phyloP scores from a whole-genome alignment of 257 asterid species.

The Gardenia jasminoides region DNA sequence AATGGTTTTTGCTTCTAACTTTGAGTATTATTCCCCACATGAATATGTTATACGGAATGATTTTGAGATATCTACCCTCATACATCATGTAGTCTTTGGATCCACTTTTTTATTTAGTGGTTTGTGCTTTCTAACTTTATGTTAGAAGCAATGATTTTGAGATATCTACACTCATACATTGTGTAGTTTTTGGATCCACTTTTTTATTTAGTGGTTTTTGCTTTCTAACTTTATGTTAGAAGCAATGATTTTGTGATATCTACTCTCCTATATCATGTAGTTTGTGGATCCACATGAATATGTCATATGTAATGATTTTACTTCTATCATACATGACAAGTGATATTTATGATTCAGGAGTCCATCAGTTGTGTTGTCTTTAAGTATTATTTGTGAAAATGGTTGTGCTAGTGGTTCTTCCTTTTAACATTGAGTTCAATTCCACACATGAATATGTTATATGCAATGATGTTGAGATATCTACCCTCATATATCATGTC shows the following conservation, averaged over 20 bases:
- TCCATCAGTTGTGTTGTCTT: constrained; percentile 8
- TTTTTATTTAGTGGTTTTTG: not conserved
- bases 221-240: not conserved
- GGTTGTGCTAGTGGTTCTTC: not conserved
- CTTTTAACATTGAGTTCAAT: constrained; percentile 3
- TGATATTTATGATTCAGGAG: constrained; percentile 28
- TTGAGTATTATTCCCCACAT: not conserved
- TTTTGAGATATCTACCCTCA: not conserved
- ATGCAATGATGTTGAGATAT: not conserved
- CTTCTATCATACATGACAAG: constrained; percentile 83
- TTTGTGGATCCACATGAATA: not conserved
- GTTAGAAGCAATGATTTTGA: not conserved
- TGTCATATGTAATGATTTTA: no score
- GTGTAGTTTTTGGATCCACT: not conserved
- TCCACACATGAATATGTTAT: not conserved
- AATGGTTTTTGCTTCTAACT: not conserved
- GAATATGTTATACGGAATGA: not conserved
- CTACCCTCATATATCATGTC: not conserved
- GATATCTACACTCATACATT: not conserved
- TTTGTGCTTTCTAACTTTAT: not conserved
- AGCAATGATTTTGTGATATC: not conserved
- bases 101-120: not conserved
- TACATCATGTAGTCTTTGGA: not conserved
- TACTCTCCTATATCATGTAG: not conserved
- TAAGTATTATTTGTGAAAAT: not conserved